A percentile compares a stretch with the other conserved stretches of the same genome.
Evolutionary conservation across 2,329 filamentous ascomycete species (phyloP).

Genomic region (Arthroderma sp.): DNA sequence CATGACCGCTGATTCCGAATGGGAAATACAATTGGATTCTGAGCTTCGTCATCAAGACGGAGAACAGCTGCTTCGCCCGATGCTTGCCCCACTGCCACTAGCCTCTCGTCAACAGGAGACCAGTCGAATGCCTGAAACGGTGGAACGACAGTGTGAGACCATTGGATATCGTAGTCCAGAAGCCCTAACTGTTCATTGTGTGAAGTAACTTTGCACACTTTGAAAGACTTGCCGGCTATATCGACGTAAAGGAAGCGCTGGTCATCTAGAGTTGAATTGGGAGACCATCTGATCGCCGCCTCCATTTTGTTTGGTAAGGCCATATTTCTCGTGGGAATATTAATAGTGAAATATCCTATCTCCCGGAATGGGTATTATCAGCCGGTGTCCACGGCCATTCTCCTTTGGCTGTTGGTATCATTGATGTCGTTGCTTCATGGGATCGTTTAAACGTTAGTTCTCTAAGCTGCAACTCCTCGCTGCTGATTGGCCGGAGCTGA

Average conservation of each 20-base stretch:
- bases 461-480: not conserved
- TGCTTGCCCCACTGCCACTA: conserved; percentile 48
- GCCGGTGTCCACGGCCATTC: not conserved
- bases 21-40: conserved; percentile 38
- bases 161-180: conserved; percentile 41
- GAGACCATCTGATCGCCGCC: conserved; percentile 51
- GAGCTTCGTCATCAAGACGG: conserved; percentile 39
- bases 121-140: conserved; percentile 54
- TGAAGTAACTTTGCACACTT: conserved; percentile 39
- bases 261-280: conserved; percentile 39
- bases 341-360: not conserved
- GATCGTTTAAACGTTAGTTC: too few relatives aligned
- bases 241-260: conserved; percentile 51
- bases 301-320: conserved; percentile 31
- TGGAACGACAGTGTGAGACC: conserved; percentile 42
- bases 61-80: conserved; percentile 49
- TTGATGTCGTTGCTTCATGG: too few relatives aligned
- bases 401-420: too few relatives aligned
- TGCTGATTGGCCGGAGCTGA: too few relatives aligned
- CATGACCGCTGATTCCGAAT: conserved; percentile 51
- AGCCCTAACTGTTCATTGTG: conserved; percentile 20
- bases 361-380: not conserved
- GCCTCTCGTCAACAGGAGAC: conserved; percentile 44
- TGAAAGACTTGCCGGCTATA: conserved; percentile 45
- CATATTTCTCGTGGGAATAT: not conserved